These are phyloP conservation scores for Yamadazyma siamensis DNA, from an alignment of 1,139 yeast genomes.

Conservation along the genomic window DNA sequence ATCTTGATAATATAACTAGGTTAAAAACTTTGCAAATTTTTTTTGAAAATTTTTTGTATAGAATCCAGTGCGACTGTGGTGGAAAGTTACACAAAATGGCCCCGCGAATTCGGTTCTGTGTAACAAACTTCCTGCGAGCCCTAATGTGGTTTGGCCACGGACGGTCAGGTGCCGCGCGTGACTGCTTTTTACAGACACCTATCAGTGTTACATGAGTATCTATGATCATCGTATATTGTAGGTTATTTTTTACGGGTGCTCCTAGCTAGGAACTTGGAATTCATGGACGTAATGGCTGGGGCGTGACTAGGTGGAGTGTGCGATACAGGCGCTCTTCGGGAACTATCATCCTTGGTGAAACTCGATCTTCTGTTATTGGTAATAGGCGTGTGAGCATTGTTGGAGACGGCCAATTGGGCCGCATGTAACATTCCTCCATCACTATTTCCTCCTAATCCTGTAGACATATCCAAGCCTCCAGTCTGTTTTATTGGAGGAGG, in stretches of 20 bases:
- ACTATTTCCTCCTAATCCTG: slow-evolving; percentile 27
- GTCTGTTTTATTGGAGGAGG: slow-evolving; percentile 25
- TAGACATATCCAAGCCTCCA: slow-evolving; percentile 26
- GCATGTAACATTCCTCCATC: slow-evolving; percentile 37
- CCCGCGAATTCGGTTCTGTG: no score
- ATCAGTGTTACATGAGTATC: no score
- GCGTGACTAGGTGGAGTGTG: slow-evolving; percentile 6
- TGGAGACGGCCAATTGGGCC: slow-evolving; percentile 46
- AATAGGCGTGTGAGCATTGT: slow-evolving; percentile 21
- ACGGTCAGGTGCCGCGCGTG: slow-evolving; percentile 10
- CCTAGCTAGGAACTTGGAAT: slow-evolving; percentile 43
- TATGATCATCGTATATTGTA: no score
- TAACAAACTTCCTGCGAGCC: no score
- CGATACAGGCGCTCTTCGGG: slow-evolving; percentile 4
- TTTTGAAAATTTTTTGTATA: slow-evolving; percentile 11
- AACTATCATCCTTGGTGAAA: slow-evolving; percentile 29
- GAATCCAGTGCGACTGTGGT: slow-evolving; percentile 5
- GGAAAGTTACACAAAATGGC: slow-evolving; percentile 12
- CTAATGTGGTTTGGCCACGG: no score
- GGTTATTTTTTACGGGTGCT: slow-evolving; percentile 36
- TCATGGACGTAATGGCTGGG: slow-evolving; percentile 30
- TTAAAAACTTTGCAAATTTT: slow-evolving; percentile 11
- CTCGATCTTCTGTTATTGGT: slow-evolving; percentile 33
- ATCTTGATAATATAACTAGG: slow-evolving; percentile 37
- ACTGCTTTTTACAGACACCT: slow-evolving; percentile 7